Percentiles rank a stretch among this genome's conserved stretches.
Conservation (phyloP, 176 grass and related monocot species). For the Phragmites australis region DNA sequence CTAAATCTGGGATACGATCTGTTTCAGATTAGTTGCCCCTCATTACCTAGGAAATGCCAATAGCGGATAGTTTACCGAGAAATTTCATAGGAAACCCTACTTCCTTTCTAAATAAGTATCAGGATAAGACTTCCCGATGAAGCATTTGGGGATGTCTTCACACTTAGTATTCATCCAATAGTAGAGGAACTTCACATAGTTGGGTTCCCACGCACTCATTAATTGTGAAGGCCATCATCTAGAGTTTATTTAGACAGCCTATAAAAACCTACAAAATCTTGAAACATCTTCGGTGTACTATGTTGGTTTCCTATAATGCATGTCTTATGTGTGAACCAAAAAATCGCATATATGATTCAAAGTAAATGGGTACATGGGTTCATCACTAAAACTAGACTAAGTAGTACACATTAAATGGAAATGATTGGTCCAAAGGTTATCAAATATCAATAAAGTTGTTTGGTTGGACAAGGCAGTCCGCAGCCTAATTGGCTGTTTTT, state of each 20-base stretch:
- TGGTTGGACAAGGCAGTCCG: not conserved
- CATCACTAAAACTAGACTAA: constrained; percentile 8
- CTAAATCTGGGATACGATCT: not conserved
- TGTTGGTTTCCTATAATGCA: not conserved
- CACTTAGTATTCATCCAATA: not conserved
- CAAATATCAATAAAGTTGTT: constrained; percentile 8
- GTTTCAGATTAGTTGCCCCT: constrained; percentile 25
- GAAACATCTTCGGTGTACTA: not conserved
- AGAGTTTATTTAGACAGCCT: not conserved
- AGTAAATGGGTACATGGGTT: not conserved
- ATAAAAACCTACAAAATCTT: not conserved
- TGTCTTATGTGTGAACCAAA: not conserved
- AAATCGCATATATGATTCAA: constrained; percentile 3
- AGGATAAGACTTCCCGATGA: not conserved
- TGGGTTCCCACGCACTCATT: constrained; percentile 15
- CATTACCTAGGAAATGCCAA: constrained; percentile 18
- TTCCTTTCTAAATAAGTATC: not conserved
- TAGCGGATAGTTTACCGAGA: not conserved
- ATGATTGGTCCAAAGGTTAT: constrained; percentile 1
- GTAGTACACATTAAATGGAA: not conserved
- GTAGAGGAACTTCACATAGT: constrained; percentile 16
- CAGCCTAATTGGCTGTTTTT: not conserved
- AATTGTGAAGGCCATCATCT: constrained; percentile 1
- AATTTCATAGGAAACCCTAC: not conserved
- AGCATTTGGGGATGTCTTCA: not conserved